Evolutionary conservation across 2,329 filamentous ascomycete species (phyloP).

Genomic region (Sclerotinia trifoliorum): DNA sequence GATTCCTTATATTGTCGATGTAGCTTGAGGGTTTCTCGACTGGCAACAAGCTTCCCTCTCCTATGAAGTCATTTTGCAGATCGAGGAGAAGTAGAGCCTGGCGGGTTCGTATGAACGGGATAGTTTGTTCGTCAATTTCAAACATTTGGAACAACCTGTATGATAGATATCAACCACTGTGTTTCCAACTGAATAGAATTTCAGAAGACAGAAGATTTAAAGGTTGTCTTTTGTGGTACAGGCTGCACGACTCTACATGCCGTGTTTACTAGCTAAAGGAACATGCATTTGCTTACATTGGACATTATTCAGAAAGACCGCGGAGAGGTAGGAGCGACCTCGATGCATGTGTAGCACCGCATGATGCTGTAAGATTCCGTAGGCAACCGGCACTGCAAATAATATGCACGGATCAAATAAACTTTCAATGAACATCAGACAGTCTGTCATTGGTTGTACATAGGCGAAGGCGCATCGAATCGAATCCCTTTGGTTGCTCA

Average conservation of each 20-base stretch:
- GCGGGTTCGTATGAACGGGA: conserved; percentile 58
- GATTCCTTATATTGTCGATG: conserved; percentile 61
- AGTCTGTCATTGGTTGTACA: conserved; percentile 14
- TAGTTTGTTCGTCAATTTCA: conserved; percentile 53
- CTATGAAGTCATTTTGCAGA: conserved; percentile 86
- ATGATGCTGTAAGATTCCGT: conserved; percentile 22
- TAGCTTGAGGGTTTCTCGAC: conserved; percentile 64
- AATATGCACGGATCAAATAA: conserved; percentile 13
- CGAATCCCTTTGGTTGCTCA: not conserved
- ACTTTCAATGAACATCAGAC: conserved; percentile 13
- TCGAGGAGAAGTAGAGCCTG: conserved; percentile 80
- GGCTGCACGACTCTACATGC: conserved; percentile 21
- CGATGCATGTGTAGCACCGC: conserved; percentile 22
- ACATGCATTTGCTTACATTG: conserved; percentile 19
- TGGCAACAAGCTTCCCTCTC: conserved; percentile 63
- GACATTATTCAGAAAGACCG: conserved; percentile 17
- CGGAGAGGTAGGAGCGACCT: conserved; percentile 15
- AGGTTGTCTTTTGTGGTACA: not conserved
- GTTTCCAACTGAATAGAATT: not conserved
- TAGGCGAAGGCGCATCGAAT: conserved; percentile 2
- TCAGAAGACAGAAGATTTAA: not conserved
- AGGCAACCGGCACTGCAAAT: conserved; percentile 17
- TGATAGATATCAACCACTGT: conserved; percentile 9
- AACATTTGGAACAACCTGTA: conserved; percentile 46
- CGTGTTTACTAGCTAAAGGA: conserved; percentile 14